Evolutionary conservation across 306 rosid species (phyloP), one percentile per base, ranked within the genome.

Genomic region (Fragaria iinumae): DNA sequence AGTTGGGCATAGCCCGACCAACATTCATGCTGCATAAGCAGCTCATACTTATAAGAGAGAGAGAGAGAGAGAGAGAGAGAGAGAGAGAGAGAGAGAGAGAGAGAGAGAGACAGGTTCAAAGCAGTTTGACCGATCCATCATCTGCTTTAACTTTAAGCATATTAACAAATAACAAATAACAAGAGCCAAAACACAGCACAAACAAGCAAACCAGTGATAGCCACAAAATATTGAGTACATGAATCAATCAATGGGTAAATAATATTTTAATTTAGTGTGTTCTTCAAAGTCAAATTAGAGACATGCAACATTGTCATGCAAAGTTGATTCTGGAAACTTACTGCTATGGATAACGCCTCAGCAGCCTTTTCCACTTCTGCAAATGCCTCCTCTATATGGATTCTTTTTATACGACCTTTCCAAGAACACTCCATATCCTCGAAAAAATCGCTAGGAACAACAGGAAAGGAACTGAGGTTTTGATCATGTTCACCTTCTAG

Each of bases 371-470:
- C 88, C 68, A 92, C 92, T 82, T 85, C 93, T 53, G 80, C 77
- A 83, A 87, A 87, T 16, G 71, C 89, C 73, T 89, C 93, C 81
- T 86, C 87, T 23, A 92, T 82, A 80, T 95, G 97, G 83, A 70
- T 81, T 87, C 88, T 88, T 87, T 89, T 95, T 56, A 92, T 93
- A 80, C 97, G 97, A 76, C 93, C 87, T 78, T 89, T 90, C 98
- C 98, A 92, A 55, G 85, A 81, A 81, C 90, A 89, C 78, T 95
- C 98, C 97, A 88, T 88, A 84, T 95, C 96, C 89, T 95, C 97
- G 57, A 89, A 95, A 87, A 92, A 92, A 4, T 87, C 95, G 55
- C 77, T 56, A 53, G 97, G 98, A 84, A 95, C 83, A 83, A 21
- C 64, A 84, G 92, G 59, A 83, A 80, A 88, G 72, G 89, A 92